These are phyloP conservation scores for Pilobolus umbonatus DNA, from an alignment of 192 early-diverging fungal species.

Conservation along the genomic window DNA sequence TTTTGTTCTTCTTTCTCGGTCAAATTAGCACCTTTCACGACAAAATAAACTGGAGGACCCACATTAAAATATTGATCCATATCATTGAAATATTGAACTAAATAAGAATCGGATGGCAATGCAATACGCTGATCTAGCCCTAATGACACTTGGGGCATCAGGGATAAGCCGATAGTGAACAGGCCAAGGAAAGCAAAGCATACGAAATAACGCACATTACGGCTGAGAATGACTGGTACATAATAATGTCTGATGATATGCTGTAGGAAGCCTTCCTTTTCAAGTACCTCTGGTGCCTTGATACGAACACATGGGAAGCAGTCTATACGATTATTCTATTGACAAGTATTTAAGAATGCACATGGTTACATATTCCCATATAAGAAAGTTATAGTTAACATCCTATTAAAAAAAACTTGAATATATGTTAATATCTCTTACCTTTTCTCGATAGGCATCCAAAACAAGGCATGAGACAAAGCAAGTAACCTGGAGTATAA, in stretches of 20 bases:
- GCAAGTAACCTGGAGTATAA: conserved; percentile 58
- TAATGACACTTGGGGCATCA: conserved; percentile 46
- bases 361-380: background rate
- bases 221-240: conserved; percentile 47
- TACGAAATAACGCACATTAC: conserved; percentile 36
- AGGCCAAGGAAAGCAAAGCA: conserved; percentile 47
- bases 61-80: conserved; percentile 55
- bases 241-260: conserved; percentile 46
- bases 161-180: conserved; percentile 40
- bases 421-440: conserved; percentile 12
- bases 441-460: conserved; percentile 52
- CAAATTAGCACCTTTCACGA: conserved; percentile 44
- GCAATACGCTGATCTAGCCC: conserved; percentile 63
- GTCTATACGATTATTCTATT: conserved; percentile 42
- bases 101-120: conserved; percentile 57
- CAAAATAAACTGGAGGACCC: conserved; percentile 66
- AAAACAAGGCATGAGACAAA: conserved; percentile 56
- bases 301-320: conserved; percentile 51
- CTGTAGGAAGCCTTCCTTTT: conserved; percentile 46
- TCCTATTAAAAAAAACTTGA: background rate
- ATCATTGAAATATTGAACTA: conserved; percentile 59
- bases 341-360: background rate
- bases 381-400: too few relatives aligned
- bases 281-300: conserved; percentile 36
- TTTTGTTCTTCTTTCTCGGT: conserved; percentile 43